A percentile compares a stretch with the other conserved stretches of the same genome.
phyloP scores from a whole-genome alignment of 2,329 filamentous ascomycete genomes.

The Hirsutella rhossiliensis region DNA sequence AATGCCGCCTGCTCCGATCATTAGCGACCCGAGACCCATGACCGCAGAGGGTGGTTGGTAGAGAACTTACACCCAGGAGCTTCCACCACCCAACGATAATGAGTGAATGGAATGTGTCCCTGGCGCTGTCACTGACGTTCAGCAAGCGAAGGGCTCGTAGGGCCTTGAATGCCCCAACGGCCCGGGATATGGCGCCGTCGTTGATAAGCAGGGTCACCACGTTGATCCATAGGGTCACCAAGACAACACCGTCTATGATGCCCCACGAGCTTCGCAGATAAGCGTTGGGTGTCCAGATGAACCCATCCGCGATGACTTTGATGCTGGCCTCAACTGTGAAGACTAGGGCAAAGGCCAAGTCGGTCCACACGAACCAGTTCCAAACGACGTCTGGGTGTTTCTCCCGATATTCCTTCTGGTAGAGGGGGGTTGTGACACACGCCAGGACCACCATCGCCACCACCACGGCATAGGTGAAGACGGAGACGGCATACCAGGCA shows the following conservation, averaged over 20 bases:
- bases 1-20: constrained; percentile 53
- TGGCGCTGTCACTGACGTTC: constrained; percentile 91
- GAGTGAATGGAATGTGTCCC: constrained; percentile 92
- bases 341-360: constrained; percentile 76
- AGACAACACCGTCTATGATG: constrained; percentile 82
- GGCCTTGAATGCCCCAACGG: constrained; percentile 94
- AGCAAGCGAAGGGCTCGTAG: constrained; percentile 80
- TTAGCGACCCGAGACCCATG: constrained; percentile 5
- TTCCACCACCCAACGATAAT: constrained; percentile 94
- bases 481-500: constrained; percentile 87
- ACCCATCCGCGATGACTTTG: constrained; percentile 89
- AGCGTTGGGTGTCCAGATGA: constrained; percentile 94
- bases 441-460: constrained; percentile 96
- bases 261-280: constrained; percentile 97
- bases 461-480: constrained; percentile 86
- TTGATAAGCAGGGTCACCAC: constrained; percentile 72
- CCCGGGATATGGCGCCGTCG: constrained; percentile 75
- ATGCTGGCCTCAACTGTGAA: constrained; percentile 81
- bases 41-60: no score
- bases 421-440: constrained; percentile 87
- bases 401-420: constrained; percentile 77
- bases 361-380: constrained; percentile 94
- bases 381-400: constrained; percentile 43
- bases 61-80: constrained; percentile 58
- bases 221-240: constrained; percentile 92